phyloP scores from a whole-genome alignment of 192 early-diverging fungal genomes.

The Coemansia sp. region DNA sequence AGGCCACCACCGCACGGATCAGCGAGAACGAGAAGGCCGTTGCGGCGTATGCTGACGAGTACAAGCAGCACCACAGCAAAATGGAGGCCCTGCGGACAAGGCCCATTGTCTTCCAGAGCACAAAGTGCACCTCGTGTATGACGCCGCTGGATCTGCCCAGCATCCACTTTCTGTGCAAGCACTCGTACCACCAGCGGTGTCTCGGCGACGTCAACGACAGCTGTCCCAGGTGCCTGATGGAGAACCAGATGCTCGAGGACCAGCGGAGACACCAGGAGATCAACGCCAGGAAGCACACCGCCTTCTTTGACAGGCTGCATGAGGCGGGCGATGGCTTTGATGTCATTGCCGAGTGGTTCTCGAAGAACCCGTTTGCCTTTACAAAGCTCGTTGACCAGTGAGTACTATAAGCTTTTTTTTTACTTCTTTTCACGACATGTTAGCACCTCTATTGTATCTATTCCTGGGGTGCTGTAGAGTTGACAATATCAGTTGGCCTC shows the following conservation, averaged over 20 bases:
- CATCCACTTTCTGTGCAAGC: conserved; percentile 92
- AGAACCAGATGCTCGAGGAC: conserved; percentile 82
- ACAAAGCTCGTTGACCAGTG: conserved; percentile 44
- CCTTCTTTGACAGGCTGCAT: conserved; percentile 79
- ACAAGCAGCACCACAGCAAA: conserved; percentile 68
- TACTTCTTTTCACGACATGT: no score
- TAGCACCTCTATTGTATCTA: no score
- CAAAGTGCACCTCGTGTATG: conserved; percentile 71
- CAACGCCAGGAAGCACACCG: conserved; percentile 73
- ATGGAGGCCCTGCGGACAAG: conserved; percentile 80
- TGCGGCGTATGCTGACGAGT: conserved; percentile 77
- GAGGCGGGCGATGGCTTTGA: conserved; percentile 78
- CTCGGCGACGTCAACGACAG: conserved; percentile 55
- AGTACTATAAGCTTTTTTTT: no score
- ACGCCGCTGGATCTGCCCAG: conserved; percentile 84
- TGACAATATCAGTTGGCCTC: no score
- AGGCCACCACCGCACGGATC: conserved; percentile 67
- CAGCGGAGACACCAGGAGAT: conserved; percentile 75
- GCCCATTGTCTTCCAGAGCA: conserved; percentile 74
- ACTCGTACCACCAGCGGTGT: conserved; percentile 91
- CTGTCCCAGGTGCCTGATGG: conserved; percentile 81
- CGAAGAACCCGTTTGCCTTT: conserved; percentile 76
- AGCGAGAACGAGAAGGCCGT: conserved; percentile 71
- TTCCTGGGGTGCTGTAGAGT: no score
- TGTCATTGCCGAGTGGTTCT: conserved; percentile 87